phyloP scores from a whole-genome alignment of 805 yeast species.

The Yarrowia hollandica region DNA sequence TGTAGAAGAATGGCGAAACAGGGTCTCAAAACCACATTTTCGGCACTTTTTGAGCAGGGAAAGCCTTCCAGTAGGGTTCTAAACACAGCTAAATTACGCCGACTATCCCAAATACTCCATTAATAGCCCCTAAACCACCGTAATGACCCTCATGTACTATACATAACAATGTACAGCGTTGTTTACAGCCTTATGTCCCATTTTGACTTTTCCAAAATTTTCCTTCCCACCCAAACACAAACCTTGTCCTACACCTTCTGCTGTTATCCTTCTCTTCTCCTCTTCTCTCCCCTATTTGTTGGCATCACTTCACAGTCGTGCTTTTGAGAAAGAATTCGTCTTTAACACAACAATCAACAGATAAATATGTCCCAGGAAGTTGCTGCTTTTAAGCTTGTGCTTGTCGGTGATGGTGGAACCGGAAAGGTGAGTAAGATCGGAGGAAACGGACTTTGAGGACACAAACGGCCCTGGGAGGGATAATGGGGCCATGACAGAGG shows the following conservation, averaged over 20 bases:
- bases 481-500: too few relatives aligned
- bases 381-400: conserved; percentile 96
- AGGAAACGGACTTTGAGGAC: too few relatives aligned
- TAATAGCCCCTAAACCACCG: too few relatives aligned
- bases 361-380: conserved; percentile 50
- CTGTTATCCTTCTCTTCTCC: conserved; percentile 20
- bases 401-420: conserved; percentile 99
- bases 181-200: conserved; percentile 17
- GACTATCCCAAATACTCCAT: too few relatives aligned
- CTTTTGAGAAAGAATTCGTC: not conserved
- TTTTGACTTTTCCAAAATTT: conserved; percentile 24
- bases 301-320: conserved; percentile 19
- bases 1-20: not conserved
- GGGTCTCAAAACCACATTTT: not conserved
- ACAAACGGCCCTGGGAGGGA: too few relatives aligned
- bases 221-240: conserved; percentile 17
- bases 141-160: too few relatives aligned
- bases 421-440: conserved; percentile 73
- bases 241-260: not conserved
- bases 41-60: not conserved
- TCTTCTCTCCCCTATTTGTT: conserved; percentile 24
- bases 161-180: conserved; percentile 20
- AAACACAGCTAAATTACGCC: too few relatives aligned
- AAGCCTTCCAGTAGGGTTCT: too few relatives aligned
- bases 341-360: not conserved